These are phyloP conservation scores for Staphylotrichum longicolle DNA, from an alignment of 495 filamentous ascomycete genomes.

Conservation along the genomic window DNA sequence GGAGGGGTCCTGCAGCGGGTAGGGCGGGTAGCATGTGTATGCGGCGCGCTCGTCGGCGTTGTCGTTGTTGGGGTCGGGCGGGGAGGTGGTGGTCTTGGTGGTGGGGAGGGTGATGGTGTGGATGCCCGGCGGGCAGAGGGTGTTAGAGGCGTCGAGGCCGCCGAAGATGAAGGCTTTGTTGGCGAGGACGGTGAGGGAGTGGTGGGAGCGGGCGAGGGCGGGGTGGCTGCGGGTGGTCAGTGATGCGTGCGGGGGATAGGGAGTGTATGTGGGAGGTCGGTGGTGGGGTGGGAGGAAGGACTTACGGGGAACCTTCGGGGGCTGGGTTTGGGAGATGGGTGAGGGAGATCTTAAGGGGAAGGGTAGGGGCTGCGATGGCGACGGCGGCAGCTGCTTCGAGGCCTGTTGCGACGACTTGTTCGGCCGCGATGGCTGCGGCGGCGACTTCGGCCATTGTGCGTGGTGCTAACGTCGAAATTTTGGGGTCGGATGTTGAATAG, in stretches of 20 bases:
- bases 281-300: neutral
- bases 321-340: slow-evolving; percentile 38
- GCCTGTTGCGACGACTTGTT: slow-evolving; percentile 44
- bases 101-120: slow-evolving; percentile 46
- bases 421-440: slow-evolving; percentile 42
- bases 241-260: neutral
- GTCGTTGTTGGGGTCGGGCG: neutral
- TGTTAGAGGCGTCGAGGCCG: slow-evolving; percentile 38
- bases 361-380: slow-evolving; percentile 41
- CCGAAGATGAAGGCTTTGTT: slow-evolving; percentile 55
- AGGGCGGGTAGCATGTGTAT: slow-evolving; percentile 26
- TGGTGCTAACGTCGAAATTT: neutral
- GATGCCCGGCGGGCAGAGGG: slow-evolving; percentile 46
- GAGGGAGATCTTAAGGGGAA: slow-evolving; percentile 44
- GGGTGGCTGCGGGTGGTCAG: slow-evolving; percentile 15
- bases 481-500: neutral
- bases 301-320: slow-evolving; percentile 24
- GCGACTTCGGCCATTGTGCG: slow-evolving; percentile 40
- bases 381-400: slow-evolving; percentile 40
- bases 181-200: slow-evolving; percentile 44
- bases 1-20: slow-evolving; percentile 24
- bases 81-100: slow-evolving; percentile 8
- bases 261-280: neutral
- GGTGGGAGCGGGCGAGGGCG: slow-evolving; percentile 46
- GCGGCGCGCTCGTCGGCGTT: slow-evolving; percentile 19